These are phyloP conservation scores for Citeromyces matritensis DNA, from an alignment of 805 yeast species.

Conservation along the genomic window DNA sequence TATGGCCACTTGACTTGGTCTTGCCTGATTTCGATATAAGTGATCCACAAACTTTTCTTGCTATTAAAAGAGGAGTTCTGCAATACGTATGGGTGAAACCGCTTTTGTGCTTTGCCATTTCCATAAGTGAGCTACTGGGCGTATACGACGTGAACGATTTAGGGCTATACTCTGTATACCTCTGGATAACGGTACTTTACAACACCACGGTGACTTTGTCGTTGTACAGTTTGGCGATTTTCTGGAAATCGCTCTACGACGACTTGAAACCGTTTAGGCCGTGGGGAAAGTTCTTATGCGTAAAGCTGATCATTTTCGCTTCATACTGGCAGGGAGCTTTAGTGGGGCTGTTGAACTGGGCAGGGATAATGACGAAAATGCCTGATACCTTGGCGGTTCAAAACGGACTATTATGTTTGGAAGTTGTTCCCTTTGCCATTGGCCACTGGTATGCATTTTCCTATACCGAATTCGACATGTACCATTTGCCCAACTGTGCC, in stretches of 20 bases:
- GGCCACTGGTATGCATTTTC: slow-evolving; percentile 86
- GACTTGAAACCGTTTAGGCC: slow-evolving; percentile 77
- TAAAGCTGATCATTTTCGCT: slow-evolving; percentile 87
- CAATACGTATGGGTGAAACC: slow-evolving; percentile 97
- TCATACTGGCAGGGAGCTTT: slow-evolving; percentile 93
- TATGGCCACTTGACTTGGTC: slow-evolving; percentile 35
- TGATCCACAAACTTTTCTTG: slow-evolving; percentile 68
- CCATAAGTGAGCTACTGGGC: slow-evolving; percentile 29
- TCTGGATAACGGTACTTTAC: slow-evolving; percentile 58
- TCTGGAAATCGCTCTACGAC: slow-evolving; percentile 79
- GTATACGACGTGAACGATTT: slow-evolving; percentile 35
- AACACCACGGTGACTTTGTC: slow-evolving; percentile 73
- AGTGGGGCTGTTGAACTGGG: slow-evolving; percentile 33
- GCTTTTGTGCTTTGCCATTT: slow-evolving; percentile 42
- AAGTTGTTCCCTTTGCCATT: slow-evolving; percentile 71
- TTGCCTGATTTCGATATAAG: slow-evolving; percentile 60
- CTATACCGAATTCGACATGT: slow-evolving; percentile 51
- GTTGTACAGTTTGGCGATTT: slow-evolving; percentile 71
- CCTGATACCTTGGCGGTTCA: slow-evolving; percentile 35
- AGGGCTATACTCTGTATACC: slow-evolving; percentile 29
- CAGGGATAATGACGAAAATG: slow-evolving; percentile 19
- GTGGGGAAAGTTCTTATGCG: slow-evolving; percentile 85
- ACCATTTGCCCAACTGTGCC: slow-evolving; percentile 51
- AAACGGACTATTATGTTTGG: slow-evolving; percentile 68
- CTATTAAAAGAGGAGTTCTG: slow-evolving; percentile 69